These are phyloP conservation scores for Trichoderma endophyticum DNA, from an alignment of 2,329 filamentous ascomycete species.

Conservation along the genomic window DNA sequence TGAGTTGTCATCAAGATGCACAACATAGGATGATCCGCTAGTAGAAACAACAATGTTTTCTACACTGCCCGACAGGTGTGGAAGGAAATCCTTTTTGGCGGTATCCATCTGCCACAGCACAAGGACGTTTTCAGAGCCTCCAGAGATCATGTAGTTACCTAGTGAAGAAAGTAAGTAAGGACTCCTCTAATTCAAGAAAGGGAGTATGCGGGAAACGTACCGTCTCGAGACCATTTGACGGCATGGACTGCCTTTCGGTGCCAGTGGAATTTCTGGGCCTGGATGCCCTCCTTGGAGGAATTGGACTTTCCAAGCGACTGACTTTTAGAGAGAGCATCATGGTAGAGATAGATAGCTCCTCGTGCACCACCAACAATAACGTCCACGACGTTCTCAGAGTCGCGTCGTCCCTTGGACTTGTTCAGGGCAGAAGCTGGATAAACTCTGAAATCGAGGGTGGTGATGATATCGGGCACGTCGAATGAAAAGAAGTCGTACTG, in stretches of 20 bases:
- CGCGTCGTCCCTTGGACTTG: conserved; percentile 27
- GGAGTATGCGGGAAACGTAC: conserved; percentile 43
- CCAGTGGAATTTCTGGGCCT: conserved; percentile 78
- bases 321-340: conserved; percentile 64
- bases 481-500: conserved; percentile 58
- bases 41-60: conserved; percentile 81
- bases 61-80: conserved; percentile 84
- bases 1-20: conserved; percentile 90
- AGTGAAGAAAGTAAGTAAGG: conserved; percentile 30
- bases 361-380: conserved; percentile 72
- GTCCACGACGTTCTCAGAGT: conserved; percentile 53
- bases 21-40: conserved; percentile 72
- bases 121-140: conserved; percentile 83
- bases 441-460: conserved; percentile 62
- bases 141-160: conserved; percentile 93
- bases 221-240: conserved; percentile 89
- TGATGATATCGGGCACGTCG: conserved; percentile 61
- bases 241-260: conserved; percentile 79
- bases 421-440: conserved; percentile 22
- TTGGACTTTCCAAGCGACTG: conserved; percentile 41
- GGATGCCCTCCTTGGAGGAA: conserved; percentile 47
- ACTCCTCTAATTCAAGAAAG: neutral
- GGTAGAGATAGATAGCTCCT: conserved; percentile 79
- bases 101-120: conserved; percentile 94
- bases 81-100: conserved; percentile 74